Conservation (phyloP, 257 asterid genomes). For the Gentiana macrophylla region DNA sequence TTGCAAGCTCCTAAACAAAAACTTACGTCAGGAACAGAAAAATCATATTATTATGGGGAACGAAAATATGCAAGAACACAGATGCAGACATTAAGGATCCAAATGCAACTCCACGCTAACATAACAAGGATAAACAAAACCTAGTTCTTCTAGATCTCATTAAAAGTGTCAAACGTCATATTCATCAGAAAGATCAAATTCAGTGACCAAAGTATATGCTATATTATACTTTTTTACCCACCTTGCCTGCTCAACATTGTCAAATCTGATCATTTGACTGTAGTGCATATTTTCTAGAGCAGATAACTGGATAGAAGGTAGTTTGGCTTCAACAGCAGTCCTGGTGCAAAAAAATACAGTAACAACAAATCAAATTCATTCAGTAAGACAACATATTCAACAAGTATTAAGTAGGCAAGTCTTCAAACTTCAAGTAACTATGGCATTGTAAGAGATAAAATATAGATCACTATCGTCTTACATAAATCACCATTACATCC, state of each 20-base stretch:
- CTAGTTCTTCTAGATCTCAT: neutral
- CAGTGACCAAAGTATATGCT: too few species aligned
- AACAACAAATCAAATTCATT: constrained; percentile 13
- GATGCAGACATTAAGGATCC: neutral
- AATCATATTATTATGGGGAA: neutral
- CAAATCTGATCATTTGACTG: constrained; percentile 90
- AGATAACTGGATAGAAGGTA: constrained; percentile 51
- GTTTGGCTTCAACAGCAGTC: constrained; percentile 56
- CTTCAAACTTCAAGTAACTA: neutral
- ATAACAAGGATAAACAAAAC: neutral
- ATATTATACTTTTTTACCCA: constrained; percentile 4
- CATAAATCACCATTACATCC: too few species aligned
- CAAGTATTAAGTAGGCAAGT: neutral
- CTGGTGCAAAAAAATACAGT: constrained; percentile 31
- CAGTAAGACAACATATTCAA: neutral
- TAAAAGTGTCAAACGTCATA: too few species aligned
- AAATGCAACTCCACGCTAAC: neutral
- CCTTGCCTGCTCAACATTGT: constrained; percentile 80
- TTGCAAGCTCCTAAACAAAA: constrained; percentile 44
- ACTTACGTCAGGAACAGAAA: neutral
- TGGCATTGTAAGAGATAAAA: neutral
- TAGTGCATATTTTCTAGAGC: constrained; percentile 95
- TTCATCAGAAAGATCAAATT: too few species aligned
- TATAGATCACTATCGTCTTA: too few species aligned
- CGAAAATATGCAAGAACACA: neutral